Base-by-base conservation (phyloP, 2,329 filamentous ascomycete species). In the Beauveria asiatica region DNA sequence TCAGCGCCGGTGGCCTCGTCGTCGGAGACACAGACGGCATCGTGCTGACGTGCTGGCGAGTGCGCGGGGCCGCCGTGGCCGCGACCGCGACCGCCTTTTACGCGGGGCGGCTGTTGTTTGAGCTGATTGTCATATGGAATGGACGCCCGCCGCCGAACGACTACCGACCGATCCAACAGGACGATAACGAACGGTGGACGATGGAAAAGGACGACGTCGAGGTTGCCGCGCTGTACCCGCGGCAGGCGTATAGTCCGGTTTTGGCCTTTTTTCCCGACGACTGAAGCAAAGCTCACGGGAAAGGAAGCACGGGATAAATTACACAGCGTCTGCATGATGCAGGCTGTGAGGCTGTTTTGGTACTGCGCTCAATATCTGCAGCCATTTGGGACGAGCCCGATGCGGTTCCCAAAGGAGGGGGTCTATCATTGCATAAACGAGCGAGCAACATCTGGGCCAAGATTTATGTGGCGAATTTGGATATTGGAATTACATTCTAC, bases 221-320 rank as follows among this genome's bases (percentile, higher is more conserved):
- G 17, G 57, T 64, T 2, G 7, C 30, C 33, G 60, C n/a, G 11
- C 9, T 55, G 7, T 41, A 37, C 13, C 25, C 10, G 2, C 33
- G 1, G 7, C 41, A 64, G 37, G 66, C 65, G 3, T 45, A 71
- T 1, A 72, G 70, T 51, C 70, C 70, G 1, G 70, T 73, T 23
- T 49, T 73, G 33, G 70, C 70, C 11, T 72, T 72, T 57, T 71
- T 72, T 23, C 68, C 69, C 17, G 44, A 41, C 57, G 25, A 45
- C 39, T 39, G 33, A 37, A 37, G 11, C 5, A 37, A 2, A 1
- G 7, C 6, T 17, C 33, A 52, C 19, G 39, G 17, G 39, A 11
- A 11, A 11, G 37, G 11, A 46, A 23, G 11, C 21, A 7, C 7
- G 16, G 7, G 50, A 13, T 21, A 25, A 37, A 44, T 51, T 27